Percentiles rank a stretch among this genome's conserved stretches.
These are phyloP conservation scores for Moricandia moricandioides DNA, from an alignment of 345 rosid genomes.

Conservation along the genomic window DNA sequence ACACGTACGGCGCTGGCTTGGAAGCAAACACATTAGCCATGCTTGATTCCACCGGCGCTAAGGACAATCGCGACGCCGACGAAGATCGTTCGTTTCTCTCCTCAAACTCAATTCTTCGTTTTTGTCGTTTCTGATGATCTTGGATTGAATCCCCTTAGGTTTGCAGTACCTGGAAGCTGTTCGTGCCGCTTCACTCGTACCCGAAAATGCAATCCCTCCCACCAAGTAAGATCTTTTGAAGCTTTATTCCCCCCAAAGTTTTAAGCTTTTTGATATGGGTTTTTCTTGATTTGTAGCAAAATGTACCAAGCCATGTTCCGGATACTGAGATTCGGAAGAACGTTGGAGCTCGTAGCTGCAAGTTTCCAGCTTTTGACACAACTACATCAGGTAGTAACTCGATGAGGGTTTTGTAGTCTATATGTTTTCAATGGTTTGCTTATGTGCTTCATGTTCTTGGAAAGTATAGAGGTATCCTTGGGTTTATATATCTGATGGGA, in stretches of 20 bases:
- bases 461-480: slow-evolving; percentile 52
- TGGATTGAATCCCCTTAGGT: slow-evolving; percentile 38
- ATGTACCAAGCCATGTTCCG: slow-evolving; percentile 68
- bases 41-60: slow-evolving; percentile 53
- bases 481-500: slow-evolving; percentile 35
- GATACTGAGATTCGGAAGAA: slow-evolving; percentile 57
- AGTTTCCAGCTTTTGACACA: slow-evolving; percentile 75
- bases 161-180: slow-evolving; percentile 77
- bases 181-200: slow-evolving; percentile 55
- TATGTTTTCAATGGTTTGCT: neutral
- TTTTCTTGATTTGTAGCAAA: slow-evolving; percentile 43
- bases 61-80: slow-evolving; percentile 53
- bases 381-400: slow-evolving; percentile 54
- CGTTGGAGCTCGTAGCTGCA: slow-evolving; percentile 60
- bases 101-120: neutral
- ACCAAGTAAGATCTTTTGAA: slow-evolving; percentile 43
- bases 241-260: neutral
- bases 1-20: slow-evolving; percentile 38
- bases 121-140: neutral
- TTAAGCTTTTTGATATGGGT: neutral
- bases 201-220: slow-evolving; percentile 51
- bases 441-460: neutral
- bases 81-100: slow-evolving; percentile 52
- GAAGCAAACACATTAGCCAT: slow-evolving; percentile 78
- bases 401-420: neutral